Evolutionary conservation across 768 basidiomycete genomes (phyloP).

Genomic region (Leccinum uliginosum): DNA sequence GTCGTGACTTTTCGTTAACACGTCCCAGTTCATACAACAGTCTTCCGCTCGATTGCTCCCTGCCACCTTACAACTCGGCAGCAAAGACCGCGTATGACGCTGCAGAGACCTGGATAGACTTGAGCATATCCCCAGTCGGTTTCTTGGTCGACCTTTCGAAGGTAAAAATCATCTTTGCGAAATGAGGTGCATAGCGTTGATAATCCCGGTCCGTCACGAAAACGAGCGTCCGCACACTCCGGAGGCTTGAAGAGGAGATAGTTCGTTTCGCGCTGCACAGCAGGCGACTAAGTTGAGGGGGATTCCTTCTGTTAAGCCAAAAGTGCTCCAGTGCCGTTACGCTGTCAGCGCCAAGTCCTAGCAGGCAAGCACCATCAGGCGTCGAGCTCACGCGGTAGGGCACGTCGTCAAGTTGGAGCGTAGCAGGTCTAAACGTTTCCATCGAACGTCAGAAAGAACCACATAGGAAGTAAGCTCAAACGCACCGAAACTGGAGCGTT

Average conservation of each 20-base stretch:
- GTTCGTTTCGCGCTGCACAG: slow-evolving; percentile 44
- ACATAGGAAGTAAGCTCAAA: neutral
- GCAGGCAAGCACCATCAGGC: slow-evolving; percentile 55
- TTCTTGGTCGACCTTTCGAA: slow-evolving; percentile 52
- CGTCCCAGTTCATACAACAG: slow-evolving; percentile 77
- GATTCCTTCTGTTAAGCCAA: slow-evolving; percentile 51
- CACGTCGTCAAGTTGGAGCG: slow-evolving; percentile 33
- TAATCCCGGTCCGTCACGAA: slow-evolving; percentile 42
- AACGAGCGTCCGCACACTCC: slow-evolving; percentile 33
- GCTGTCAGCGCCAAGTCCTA: slow-evolving; percentile 34
- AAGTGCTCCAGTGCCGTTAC: slow-evolving; percentile 55
- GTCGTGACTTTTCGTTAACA: slow-evolving; percentile 78
- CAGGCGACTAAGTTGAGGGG: slow-evolving; percentile 36
- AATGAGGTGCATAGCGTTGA: slow-evolving; percentile 38
- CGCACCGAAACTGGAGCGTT: slow-evolving; percentile 50
- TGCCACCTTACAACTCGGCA: slow-evolving; percentile 5
- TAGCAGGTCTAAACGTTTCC: slow-evolving; percentile 37
- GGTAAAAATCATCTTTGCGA: slow-evolving; percentile 38
- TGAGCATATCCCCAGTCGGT: slow-evolving; percentile 44
- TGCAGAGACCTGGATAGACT: slow-evolving; percentile 33
- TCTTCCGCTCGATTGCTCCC: slow-evolving; percentile 39
- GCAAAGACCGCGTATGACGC: slow-evolving; percentile 28
- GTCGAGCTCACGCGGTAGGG: slow-evolving; percentile 38
- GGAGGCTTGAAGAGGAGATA: slow-evolving; percentile 32
- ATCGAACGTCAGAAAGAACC: neutral